These are phyloP conservation scores for Przewalskia tangutica DNA, from an alignment of 257 asterid genomes.

Conservation along the genomic window DNA sequence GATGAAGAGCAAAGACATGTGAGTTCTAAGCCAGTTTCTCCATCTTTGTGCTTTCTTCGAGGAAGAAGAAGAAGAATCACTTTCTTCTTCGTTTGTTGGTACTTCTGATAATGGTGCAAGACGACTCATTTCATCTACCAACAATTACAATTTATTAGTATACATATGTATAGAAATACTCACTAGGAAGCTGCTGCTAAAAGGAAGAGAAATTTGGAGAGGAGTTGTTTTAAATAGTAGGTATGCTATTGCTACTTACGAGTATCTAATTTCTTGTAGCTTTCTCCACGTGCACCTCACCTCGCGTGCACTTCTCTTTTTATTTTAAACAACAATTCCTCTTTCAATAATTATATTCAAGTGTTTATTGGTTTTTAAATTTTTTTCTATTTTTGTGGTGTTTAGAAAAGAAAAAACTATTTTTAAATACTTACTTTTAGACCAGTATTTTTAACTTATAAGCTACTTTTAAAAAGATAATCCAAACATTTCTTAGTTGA, in stretches of 20 bases:
- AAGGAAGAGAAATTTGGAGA: neutral
- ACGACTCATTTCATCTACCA: conserved; percentile 29
- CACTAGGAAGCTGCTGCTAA: neutral
- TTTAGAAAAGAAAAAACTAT: no score
- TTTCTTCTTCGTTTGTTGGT: conserved; percentile 47
- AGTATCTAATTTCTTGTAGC: neutral
- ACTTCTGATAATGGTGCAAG: conserved; percentile 70
- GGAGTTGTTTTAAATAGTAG: neutral
- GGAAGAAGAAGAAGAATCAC: conserved; percentile 28
- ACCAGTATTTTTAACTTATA: no score
- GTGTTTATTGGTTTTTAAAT: no score
- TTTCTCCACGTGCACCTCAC: neutral
- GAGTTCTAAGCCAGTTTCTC: conserved; percentile 53
- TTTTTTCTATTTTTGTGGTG: no score
- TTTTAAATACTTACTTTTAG: no score
- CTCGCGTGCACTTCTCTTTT: neutral
- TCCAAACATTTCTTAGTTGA: no score
- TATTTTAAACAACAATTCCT: no score
- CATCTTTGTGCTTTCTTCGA: conserved; percentile 35
- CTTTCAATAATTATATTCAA: no score
- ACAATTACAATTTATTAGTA: no score
- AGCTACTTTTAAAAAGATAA: no score
- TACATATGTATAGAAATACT: no score
- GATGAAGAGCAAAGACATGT: conserved; percentile 43
- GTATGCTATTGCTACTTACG: no score